phyloP scores from a whole-genome alignment of 495 filamentous ascomycete genomes.

The Amphirosellinia nigrospora region DNA sequence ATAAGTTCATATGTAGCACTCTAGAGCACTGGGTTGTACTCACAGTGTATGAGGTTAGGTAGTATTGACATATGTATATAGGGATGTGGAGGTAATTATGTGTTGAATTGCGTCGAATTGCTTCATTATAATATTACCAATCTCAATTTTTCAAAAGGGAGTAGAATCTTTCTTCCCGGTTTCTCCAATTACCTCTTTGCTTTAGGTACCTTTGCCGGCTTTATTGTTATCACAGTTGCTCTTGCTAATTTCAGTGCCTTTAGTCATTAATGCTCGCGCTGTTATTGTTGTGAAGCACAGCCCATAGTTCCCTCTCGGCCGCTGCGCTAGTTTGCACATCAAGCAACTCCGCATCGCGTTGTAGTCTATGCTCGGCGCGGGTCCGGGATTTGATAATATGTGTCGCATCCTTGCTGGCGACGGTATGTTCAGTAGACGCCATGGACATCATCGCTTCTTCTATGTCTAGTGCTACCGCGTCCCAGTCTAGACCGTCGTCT shows the following conservation, averaged over 20 bases:
- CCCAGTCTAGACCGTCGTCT: constrained; percentile 28
- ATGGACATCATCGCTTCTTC: constrained; percentile 38
- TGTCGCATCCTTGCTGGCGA: constrained; percentile 25
- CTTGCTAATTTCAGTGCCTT: neutral
- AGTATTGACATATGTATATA: too few relatives aligned
- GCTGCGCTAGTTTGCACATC: constrained; percentile 57
- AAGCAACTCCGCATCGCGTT: constrained; percentile 59
- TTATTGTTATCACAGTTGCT: neutral
- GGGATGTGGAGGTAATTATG: too few relatives aligned
- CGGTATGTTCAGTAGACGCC: constrained; percentile 30
- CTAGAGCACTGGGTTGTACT: neutral
- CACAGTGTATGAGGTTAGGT: neutral
- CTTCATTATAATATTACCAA: neutral
- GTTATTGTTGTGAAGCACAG: constrained; percentile 43
- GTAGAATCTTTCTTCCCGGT: too few relatives aligned
- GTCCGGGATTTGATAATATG: constrained; percentile 37
- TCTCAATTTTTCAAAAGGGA: neutral
- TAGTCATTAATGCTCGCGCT: neutral
- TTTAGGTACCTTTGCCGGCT: neutral
- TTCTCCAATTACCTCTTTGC: too few relatives aligned
- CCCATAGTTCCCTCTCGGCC: constrained; percentile 66
- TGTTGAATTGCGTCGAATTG: too few relatives aligned
- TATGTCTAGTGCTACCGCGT: constrained; percentile 30
- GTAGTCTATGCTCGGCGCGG: constrained; percentile 44
- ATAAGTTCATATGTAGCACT: neutral